Percentiles rank a stretch among this genome's conserved stretches.
Evolutionary conservation across 768 basidiomycete species (phyloP).

Genomic region (Lentinula raphanica): DNA sequence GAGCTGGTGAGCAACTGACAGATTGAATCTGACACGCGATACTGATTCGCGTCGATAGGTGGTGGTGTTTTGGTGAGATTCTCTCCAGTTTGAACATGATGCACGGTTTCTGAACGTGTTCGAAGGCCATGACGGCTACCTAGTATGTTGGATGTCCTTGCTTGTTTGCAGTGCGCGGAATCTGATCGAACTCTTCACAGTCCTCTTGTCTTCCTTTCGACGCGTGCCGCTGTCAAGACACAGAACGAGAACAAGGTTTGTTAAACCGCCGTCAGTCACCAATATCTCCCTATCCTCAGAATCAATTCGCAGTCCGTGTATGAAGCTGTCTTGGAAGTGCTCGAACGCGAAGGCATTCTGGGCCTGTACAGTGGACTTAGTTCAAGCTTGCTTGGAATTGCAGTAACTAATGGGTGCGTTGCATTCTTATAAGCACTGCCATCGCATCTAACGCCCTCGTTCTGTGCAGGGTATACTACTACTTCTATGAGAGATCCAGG

Average conservation of each 20-base stretch:
- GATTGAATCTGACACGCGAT: background rate
- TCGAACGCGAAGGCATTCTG: slow-evolving; percentile 77
- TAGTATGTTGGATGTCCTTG: slow-evolving; percentile 48
- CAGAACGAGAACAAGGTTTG: slow-evolving; percentile 72
- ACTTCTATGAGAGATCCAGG: slow-evolving; percentile 77
- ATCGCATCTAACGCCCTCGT: background rate
- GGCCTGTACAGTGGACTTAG: slow-evolving; percentile 88
- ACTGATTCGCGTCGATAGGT: background rate
- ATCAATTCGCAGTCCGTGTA: slow-evolving; percentile 46
- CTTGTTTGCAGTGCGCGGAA: background rate
- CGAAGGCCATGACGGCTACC: slow-evolving; percentile 76
- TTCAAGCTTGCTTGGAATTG: slow-evolving; percentile 85
- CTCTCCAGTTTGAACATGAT: background rate
- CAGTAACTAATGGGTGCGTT: slow-evolving; percentile 83
- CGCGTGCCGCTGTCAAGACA: slow-evolving; percentile 86
- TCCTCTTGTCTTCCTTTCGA: slow-evolving; percentile 88
- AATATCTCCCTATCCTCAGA: slow-evolving; percentile 3
- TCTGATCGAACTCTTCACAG: slow-evolving; percentile 37
- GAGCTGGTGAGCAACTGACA: slow-evolving; percentile 44
- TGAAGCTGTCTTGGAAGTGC: slow-evolving; percentile 65
- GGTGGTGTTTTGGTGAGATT: slow-evolving; percentile 62
- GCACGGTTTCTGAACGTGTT: slow-evolving; percentile 18
- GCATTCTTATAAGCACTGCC: background rate
- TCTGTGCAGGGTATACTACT: slow-evolving; percentile 76
- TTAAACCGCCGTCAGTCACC: slow-evolving; percentile 2